phyloP scores from a whole-genome alignment of 2,329 filamentous ascomycete genomes.

The Tolypocladium guangdongense region DNA sequence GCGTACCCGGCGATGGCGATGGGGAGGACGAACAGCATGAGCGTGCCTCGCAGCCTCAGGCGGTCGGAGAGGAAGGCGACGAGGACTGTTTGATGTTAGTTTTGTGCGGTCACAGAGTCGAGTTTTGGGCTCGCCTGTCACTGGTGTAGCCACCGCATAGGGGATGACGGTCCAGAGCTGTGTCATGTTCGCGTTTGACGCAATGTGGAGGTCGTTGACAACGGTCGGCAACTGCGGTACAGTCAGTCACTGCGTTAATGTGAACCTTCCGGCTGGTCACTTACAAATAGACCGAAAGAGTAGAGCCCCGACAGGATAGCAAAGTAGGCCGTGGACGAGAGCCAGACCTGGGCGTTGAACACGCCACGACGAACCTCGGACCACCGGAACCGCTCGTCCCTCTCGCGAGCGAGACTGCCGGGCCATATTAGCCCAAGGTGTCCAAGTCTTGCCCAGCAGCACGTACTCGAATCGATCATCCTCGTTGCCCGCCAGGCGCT shows the following conservation, averaged over 20 bases:
- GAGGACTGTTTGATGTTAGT: slow-evolving; percentile 23
- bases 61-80: slow-evolving; percentile 49
- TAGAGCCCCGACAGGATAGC: slow-evolving; percentile 47
- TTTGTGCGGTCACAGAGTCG: too few species aligned
- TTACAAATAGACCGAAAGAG: slow-evolving; percentile 52
- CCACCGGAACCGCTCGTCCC: slow-evolving; percentile 44
- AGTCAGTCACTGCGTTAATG: not conserved
- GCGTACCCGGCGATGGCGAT: slow-evolving; percentile 56
- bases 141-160: slow-evolving; percentile 47
- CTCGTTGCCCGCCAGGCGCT: slow-evolving; percentile 28
- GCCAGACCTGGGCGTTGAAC: slow-evolving; percentile 50
- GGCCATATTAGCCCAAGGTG: not conserved
- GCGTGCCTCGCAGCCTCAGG: slow-evolving; percentile 44
- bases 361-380: slow-evolving; percentile 51
- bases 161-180: slow-evolving; percentile 56
- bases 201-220: slow-evolving; percentile 43
- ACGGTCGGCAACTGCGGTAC: slow-evolving; percentile 47
- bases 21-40: slow-evolving; percentile 53
- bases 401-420: slow-evolving; percentile 13
- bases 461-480: slow-evolving; percentile 23
- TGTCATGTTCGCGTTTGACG: slow-evolving; percentile 42
- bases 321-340: slow-evolving; percentile 51
- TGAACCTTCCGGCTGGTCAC: slow-evolving; percentile 9
- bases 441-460: not conserved
- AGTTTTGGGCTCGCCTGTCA: slow-evolving; percentile 30